Conservation (phyloP, 1,284 basidiomycete species). For the Cutaneotrichosporon sp. region DNA sequence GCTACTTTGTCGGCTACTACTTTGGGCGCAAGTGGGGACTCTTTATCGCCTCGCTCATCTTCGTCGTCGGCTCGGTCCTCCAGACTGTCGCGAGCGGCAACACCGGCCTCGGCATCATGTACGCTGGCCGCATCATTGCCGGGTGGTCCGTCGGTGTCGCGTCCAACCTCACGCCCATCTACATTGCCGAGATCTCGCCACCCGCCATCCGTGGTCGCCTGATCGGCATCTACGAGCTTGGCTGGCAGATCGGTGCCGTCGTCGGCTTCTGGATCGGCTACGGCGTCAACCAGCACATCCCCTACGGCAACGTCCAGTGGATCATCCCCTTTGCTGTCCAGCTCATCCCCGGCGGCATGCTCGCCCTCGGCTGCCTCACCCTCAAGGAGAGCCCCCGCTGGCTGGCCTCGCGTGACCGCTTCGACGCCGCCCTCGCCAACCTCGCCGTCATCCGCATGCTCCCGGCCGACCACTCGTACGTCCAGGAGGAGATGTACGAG, state of each 20-base stretch:
- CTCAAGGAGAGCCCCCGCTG: conserved; percentile 60
- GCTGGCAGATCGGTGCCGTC: conserved; percentile 49
- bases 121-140: conserved; percentile 44
- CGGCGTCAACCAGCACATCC: conserved; percentile 55
- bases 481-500: conserved; percentile 51
- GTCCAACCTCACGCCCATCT: conserved; percentile 42
- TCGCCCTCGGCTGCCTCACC: conserved; percentile 56
- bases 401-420: conserved; percentile 55
- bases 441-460: conserved; percentile 56
- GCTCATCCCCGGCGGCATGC: conserved; percentile 59
- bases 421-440: conserved; percentile 53
- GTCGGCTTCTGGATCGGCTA: conserved; percentile 57
- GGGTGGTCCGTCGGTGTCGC: conserved; percentile 46
- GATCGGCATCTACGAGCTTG: conserved; percentile 59
- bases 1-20: conserved; percentile 26
- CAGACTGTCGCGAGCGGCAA: conserved; percentile 39
- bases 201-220: conserved; percentile 53
- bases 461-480: conserved; percentile 45
- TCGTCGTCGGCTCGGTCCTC: conserved; percentile 44
- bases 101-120: conserved; percentile 34
- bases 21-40: conserved; percentile 40
- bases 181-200: conserved; percentile 53
- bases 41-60: conserved; percentile 38
- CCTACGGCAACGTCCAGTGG: conserved; percentile 51
- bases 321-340: conserved; percentile 60